Conservation (phyloP, 257 asterid species). For the Solanum bulbocastanum region DNA sequence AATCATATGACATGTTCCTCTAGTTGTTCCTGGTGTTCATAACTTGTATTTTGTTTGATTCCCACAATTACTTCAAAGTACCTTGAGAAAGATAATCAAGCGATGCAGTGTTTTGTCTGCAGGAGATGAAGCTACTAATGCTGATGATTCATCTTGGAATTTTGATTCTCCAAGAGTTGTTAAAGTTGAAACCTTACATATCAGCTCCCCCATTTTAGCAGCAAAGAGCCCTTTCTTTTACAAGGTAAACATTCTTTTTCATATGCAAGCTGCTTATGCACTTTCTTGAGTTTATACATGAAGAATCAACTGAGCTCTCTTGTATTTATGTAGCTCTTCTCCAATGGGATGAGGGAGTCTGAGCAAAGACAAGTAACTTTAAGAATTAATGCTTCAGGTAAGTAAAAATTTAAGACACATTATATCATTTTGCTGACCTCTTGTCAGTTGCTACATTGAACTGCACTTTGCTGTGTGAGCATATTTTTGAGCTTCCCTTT, state of each 20-base stretch:
- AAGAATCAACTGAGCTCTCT: slow-evolving; percentile 1
- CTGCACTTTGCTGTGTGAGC: neutral
- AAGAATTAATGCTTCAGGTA: slow-evolving; percentile 85
- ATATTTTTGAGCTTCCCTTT: neutral
- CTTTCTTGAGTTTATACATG: slow-evolving; percentile 5
- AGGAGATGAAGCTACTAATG: slow-evolving; percentile 68
- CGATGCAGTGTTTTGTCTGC: neutral
- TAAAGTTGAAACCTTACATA: slow-evolving; percentile 61
- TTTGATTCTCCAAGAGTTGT: slow-evolving; percentile 47
- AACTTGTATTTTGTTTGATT: neutral
- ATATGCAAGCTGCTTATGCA: neutral
- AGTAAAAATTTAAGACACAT: neutral
- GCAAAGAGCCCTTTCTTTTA: slow-evolving; percentile 88
- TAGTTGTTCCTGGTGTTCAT: neutral
- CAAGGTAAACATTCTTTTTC: slow-evolving; percentile 37
- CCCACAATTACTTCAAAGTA: neutral
- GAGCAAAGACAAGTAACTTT: slow-evolving; percentile 95
- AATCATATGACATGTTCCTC: neutral
- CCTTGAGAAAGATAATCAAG: neutral
- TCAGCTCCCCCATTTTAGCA: slow-evolving; percentile 84
- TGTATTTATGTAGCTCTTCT: slow-evolving; percentile 55
- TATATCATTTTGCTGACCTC: neutral
- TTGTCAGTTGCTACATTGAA: neutral
- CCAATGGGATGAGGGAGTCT: slow-evolving; percentile 98
- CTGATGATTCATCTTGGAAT: slow-evolving; percentile 63